Percentiles rank a stretch among this genome's conserved stretches.
Conservation (phyloP, 2,329 filamentous ascomycete species). For the Neofusicoccum umdonicola region DNA sequence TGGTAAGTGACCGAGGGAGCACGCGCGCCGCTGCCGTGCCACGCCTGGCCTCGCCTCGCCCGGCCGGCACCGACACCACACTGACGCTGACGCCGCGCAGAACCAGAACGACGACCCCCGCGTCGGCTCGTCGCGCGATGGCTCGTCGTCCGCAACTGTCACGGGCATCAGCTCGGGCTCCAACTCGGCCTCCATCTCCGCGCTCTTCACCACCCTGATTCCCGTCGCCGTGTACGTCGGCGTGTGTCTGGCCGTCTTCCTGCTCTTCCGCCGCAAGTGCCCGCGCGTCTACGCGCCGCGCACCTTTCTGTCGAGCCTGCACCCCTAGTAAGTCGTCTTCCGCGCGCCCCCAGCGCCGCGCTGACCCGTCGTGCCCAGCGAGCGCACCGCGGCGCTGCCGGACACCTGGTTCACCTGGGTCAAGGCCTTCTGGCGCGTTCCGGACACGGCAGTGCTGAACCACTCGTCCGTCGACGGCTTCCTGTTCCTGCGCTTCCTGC, state of each 20-base stretch:
- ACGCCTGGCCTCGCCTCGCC: no score
- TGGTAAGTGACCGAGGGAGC: background rate
- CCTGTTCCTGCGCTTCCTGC: slow-evolving; percentile 83
- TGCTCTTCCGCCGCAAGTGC: slow-evolving; percentile 50
- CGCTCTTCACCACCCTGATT: slow-evolving; percentile 51
- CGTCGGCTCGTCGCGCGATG: slow-evolving; percentile 46
- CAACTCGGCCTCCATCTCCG: slow-evolving; percentile 38
- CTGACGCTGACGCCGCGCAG: background rate
- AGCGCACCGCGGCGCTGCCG: background rate
- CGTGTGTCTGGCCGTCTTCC: slow-evolving; percentile 52
- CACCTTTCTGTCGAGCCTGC: slow-evolving; percentile 11
- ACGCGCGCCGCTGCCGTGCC: no score
- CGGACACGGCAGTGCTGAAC: slow-evolving; percentile 78
- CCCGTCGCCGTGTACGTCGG: slow-evolving; percentile 52
- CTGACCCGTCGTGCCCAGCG: slow-evolving; percentile 20
- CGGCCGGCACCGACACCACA: no score
- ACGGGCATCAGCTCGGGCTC: slow-evolving; percentile 31
- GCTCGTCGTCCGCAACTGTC: slow-evolving; percentile 40
- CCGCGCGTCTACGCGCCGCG: slow-evolving; percentile 58
- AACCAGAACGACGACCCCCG: slow-evolving; percentile 34
- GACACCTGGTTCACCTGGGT: slow-evolving; percentile 38
- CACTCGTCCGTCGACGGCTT: slow-evolving; percentile 91
- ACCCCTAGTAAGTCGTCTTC: slow-evolving; percentile 20
- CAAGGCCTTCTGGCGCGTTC: slow-evolving; percentile 50
- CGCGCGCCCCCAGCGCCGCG: background rate